phyloP scores from a whole-genome alignment of 2,329 filamentous ascomycete genomes.

The Trichoderma guizhouense region DNA sequence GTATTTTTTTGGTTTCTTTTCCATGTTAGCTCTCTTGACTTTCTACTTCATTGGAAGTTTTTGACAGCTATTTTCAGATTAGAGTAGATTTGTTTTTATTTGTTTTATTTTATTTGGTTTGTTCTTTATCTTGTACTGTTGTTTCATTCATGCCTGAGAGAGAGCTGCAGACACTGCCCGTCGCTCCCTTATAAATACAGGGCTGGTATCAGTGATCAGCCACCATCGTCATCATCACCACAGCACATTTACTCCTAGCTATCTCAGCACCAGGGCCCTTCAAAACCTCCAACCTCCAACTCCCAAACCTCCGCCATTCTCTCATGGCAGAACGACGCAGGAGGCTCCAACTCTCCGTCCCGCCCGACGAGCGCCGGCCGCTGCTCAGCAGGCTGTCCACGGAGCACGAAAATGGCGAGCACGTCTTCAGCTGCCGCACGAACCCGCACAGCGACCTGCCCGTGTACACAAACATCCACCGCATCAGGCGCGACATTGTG shows the following conservation, averaged over 20 bases:
- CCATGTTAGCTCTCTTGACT: neutral
- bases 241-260: neutral
- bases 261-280: neutral
- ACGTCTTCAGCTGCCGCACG: slow-evolving; percentile 51
- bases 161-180: neutral
- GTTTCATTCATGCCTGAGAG: neutral
- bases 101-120: neutral
- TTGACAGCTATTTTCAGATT: neutral
- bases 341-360: slow-evolving; percentile 32
- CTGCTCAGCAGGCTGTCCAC: slow-evolving; percentile 34
- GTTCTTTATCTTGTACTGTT: neutral
- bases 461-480: slow-evolving; percentile 75
- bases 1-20: neutral
- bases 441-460: slow-evolving; percentile 62
- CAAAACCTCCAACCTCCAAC: neutral
- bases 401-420: slow-evolving; percentile 31
- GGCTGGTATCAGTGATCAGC: neutral
- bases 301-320: neutral
- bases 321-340: slow-evolving; percentile 26
- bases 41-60: neutral
- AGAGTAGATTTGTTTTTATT: neutral
- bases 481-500: slow-evolving; percentile 62
- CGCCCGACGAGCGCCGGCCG: slow-evolving; percentile 34
- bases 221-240: neutral
- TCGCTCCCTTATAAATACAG: neutral